These are phyloP conservation scores for Arctium minus DNA, from an alignment of 129 eudicot species.

Conservation along the genomic window DNA sequence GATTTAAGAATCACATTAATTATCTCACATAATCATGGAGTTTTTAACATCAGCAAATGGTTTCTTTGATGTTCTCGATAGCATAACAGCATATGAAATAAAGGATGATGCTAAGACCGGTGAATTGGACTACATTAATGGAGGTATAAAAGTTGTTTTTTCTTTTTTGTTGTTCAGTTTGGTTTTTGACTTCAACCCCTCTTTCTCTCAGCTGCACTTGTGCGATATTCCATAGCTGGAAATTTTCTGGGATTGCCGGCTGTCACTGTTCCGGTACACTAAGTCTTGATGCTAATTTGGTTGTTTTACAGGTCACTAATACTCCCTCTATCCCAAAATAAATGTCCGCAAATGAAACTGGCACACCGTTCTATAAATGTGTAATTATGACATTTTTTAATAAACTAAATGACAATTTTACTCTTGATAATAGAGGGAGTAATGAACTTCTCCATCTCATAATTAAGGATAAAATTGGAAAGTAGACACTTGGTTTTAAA, in stretches of 20 bases:
- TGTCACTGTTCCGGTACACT: constrained; percentile 79
- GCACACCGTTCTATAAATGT: too few relatives aligned
- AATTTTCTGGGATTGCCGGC: constrained; percentile 96
- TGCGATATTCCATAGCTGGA: constrained; percentile 86
- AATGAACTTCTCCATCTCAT: neutral
- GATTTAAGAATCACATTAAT: neutral
- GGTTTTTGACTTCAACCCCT: neutral
- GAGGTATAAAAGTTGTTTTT: constrained; percentile 42
- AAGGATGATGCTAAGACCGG: constrained; percentile 72
- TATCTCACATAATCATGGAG: neutral
- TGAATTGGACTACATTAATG: constrained; percentile 91
- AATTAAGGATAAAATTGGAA: neutral
- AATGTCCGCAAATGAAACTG: too few relatives aligned
- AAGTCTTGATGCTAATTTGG: neutral
- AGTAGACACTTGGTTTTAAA: neutral
- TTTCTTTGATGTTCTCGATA: constrained; percentile 9
- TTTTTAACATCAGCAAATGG: neutral
- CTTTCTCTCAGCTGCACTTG: constrained; percentile 63
- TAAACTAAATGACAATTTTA: neutral
- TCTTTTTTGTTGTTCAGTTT: neutral
- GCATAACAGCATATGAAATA: constrained; percentile 82
- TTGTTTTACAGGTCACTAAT: too few relatives aligned
- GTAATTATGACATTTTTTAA: too few relatives aligned
- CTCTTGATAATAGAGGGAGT: neutral
- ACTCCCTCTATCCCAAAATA: too few relatives aligned